Percentiles rank a stretch among this genome's conserved stretches.
Evolutionary conservation across 2,329 filamentous ascomycete species (phyloP).

Genomic region (Pseudofabraea citricarpa): DNA sequence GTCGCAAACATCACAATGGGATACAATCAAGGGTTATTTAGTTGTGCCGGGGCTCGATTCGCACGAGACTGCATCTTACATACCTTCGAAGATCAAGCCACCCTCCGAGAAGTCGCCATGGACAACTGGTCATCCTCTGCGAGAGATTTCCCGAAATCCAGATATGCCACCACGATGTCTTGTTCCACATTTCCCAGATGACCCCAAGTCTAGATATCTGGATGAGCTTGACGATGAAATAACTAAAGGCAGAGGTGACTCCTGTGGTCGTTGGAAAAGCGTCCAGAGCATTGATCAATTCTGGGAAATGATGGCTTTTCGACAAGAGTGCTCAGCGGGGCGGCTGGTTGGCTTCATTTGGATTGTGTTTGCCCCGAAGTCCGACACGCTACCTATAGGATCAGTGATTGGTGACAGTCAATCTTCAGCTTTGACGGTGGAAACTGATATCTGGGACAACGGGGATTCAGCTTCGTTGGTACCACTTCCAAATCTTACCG

Average conservation of each 20-base stretch:
- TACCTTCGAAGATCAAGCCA: slow-evolving; percentile 51
- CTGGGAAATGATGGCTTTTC: slow-evolving; percentile 97
- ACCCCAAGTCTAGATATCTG: slow-evolving; percentile 87
- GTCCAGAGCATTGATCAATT: slow-evolving; percentile 84
- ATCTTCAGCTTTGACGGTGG: slow-evolving; percentile 1
- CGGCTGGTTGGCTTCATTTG: slow-evolving; percentile 91
- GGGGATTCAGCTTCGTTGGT: background rate
- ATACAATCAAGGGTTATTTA: slow-evolving; percentile 67
- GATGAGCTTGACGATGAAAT: slow-evolving; percentile 85
- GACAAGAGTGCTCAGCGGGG: slow-evolving; percentile 93
- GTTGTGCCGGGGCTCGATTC: slow-evolving; percentile 81
- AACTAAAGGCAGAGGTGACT: slow-evolving; percentile 50
- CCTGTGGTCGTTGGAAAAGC: slow-evolving; percentile 72
- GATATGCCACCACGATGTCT: slow-evolving; percentile 75
- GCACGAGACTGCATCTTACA: slow-evolving; percentile 74
- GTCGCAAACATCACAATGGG: slow-evolving; percentile 29
- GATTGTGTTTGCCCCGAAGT: slow-evolving; percentile 62
- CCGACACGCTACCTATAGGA: slow-evolving; percentile 6
- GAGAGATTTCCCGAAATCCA: slow-evolving; percentile 55
- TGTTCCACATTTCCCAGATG: slow-evolving; percentile 88
- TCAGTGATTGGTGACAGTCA: slow-evolving; percentile 10
- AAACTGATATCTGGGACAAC: background rate
- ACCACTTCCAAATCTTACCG: slow-evolving; percentile 15
- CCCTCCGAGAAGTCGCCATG: slow-evolving; percentile 41
- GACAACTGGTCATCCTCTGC: slow-evolving; percentile 69